Percentiles rank a stretch among this genome's conserved stretches.
Conservation (phyloP, 257 asterid genomes). For the Gentiana straminea region DNA sequence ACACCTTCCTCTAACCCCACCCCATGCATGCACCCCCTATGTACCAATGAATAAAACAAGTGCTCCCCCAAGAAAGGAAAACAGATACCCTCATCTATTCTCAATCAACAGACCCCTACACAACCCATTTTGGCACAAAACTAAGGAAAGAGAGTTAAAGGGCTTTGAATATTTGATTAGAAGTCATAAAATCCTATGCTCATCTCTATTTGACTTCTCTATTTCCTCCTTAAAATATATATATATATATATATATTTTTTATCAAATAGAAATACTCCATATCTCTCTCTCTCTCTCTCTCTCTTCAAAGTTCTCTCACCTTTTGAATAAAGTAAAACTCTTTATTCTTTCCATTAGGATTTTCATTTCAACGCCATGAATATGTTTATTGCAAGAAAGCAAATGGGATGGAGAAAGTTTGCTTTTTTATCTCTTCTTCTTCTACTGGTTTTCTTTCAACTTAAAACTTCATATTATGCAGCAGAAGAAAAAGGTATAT, state of each 20-base stretch:
- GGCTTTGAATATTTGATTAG: slow-evolving; percentile 19
- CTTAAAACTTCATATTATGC: slow-evolving; percentile 31
- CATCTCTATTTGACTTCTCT: slow-evolving; percentile 35
- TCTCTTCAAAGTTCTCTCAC: neutral
- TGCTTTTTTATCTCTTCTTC: slow-evolving; percentile 21
- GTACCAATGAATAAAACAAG: neutral
- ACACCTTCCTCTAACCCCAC: neutral
- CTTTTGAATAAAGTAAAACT: neutral
- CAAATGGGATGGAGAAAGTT: slow-evolving; percentile 38
- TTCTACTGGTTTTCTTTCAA: slow-evolving; percentile 30
- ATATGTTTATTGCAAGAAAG: slow-evolving; percentile 16
- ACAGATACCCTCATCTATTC: neutral
- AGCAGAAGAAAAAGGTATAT: slow-evolving; percentile 15
- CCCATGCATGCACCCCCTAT: neutral
- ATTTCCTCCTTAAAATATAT: slow-evolving; percentile 27
- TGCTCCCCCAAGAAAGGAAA: neutral
- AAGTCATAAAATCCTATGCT: slow-evolving; percentile 13
- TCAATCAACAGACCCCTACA: slow-evolving; percentile 24
- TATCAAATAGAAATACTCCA: slow-evolving; percentile 6
- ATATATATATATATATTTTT: slow-evolving; percentile 8
- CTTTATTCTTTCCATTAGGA: neutral
- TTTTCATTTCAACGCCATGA: slow-evolving; percentile 25
- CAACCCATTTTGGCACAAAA: slow-evolving; percentile 48
- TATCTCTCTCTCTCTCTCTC: neutral
- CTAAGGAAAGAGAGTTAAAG: slow-evolving; percentile 21